These are phyloP conservation scores for Pseudotsuga menziesii DNA, from an alignment of 75 land plant genomes.

Conservation along the genomic window DNA sequence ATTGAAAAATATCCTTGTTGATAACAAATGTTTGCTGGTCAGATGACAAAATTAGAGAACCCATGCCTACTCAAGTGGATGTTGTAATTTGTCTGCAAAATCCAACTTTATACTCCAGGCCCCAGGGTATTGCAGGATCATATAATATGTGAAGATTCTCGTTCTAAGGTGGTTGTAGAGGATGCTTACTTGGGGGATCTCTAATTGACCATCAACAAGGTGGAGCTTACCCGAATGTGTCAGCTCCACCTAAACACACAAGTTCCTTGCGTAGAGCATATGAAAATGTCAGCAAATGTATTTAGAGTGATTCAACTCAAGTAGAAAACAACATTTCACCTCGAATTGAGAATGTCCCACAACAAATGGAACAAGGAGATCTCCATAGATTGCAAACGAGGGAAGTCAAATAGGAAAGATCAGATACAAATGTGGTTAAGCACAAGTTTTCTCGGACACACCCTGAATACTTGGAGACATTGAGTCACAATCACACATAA, in stretches of 20 bases:
- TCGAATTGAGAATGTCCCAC: not conserved
- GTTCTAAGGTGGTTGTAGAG: not conserved
- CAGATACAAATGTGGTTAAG: not conserved
- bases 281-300: not conserved
- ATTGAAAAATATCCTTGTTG: too few species aligned
- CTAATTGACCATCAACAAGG: not conserved
- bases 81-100: not conserved
- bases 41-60: not conserved
- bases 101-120: not conserved
- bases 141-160: not conserved
- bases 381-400: not conserved
- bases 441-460: not conserved
- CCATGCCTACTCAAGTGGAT: not conserved
- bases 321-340: too few species aligned
- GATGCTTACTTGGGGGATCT: not conserved
- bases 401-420: not conserved
- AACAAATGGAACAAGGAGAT: not conserved
- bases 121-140: too few species aligned
- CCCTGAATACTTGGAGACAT: conserved; percentile 49
- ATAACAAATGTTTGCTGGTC: too few species aligned
- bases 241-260: not conserved
- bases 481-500: conserved; percentile 51
- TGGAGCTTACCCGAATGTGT: not conserved
- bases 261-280: not conserved
- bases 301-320: not conserved